Evolutionary conservation across 2,329 filamentous ascomycete species (phyloP), one percentile per base, ranked within the genome.

Genomic region (Aspergillus sp.): DNA sequence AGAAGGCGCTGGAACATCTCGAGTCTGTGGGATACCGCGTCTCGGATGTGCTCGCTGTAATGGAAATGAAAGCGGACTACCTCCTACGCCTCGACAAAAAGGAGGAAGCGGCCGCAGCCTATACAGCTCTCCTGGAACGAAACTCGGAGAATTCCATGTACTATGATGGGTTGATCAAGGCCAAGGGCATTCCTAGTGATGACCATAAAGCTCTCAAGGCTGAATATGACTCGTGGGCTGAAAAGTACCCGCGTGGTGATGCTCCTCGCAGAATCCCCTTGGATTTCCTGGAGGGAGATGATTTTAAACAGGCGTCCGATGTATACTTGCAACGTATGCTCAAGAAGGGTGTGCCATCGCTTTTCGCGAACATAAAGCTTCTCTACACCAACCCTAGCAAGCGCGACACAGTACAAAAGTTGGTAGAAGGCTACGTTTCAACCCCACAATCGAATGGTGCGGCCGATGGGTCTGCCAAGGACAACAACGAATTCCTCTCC

Each of bases 361-460:
- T 93, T 3, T 99, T 99, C 75, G 92, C 92, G 36, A 99, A 98
- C 74, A 83, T 99, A 59, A 99, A 99, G 79, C 87, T 96, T 64
- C 83, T 99, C 20, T 99, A 98, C 78, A 82, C 82, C 13, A 88
- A 96, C 71, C 65, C 83, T 1, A 83, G 78, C 65, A 99, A 99
- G 80, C 90, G 88, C 71, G 82, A 88, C n/a, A 83, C 82, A 0
- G 84, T 99, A 41, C 85, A 89, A 62, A 81, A 86, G 38, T 75
- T 98, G 41, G 92, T 90, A 2, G 85, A 95, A 66, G 85, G 89
- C 52, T 98, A 97, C 68, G 81, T 90, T 12, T 78, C 86, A 18
- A 64, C 68, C 15, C 61, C 70, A n/a, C 74, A 81, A 61, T 73
- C 73, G 13, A 83, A 84, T 57, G 80, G 76, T 22, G 81, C 76